Conservation (phyloP, 768 basidiomycete genomes). For the Tulasnella sp. region DNA sequence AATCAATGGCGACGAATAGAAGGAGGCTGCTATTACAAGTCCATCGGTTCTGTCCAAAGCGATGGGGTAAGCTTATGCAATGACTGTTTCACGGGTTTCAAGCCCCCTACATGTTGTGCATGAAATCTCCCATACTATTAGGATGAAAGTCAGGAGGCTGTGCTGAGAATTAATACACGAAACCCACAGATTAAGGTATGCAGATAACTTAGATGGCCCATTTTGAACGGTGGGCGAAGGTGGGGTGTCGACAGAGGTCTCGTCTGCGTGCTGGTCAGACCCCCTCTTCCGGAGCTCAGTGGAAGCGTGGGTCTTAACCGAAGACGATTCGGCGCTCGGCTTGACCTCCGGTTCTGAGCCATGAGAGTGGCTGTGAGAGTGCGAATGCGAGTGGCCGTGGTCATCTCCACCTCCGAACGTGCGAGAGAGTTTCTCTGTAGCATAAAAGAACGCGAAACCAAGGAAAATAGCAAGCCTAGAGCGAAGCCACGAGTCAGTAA, state of each 20-base stretch:
- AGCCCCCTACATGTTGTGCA: slow-evolving; percentile 83
- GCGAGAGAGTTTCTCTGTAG: slow-evolving; percentile 86
- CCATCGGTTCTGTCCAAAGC: slow-evolving; percentile 69
- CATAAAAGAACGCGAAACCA: slow-evolving; percentile 85
- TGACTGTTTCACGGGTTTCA: not conserved
- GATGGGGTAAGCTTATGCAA: not conserved
- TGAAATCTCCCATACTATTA: slow-evolving; percentile 64
- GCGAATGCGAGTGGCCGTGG: slow-evolving; percentile 43
- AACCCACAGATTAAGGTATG: slow-evolving; percentile 71
- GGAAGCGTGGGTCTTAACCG: not conserved
- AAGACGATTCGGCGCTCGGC: slow-evolving; percentile 20
- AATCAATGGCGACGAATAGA: slow-evolving; percentile 89
- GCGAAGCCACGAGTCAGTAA: not conserved
- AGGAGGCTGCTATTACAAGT: slow-evolving; percentile 93
- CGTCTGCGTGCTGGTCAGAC: slow-evolving; percentile 23
- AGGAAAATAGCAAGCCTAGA: slow-evolving; percentile 68
- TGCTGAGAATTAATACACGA: not conserved
- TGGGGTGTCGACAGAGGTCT: slow-evolving; percentile 33
- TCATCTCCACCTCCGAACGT: slow-evolving; percentile 57
- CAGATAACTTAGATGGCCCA: slow-evolving; percentile 66
- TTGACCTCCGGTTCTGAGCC: slow-evolving; percentile 28
- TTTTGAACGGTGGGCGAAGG: not conserved
- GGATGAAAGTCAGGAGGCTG: not conserved
- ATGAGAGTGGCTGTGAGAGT: slow-evolving; percentile 49
- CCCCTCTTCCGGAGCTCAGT: slow-evolving; percentile 15